These are phyloP conservation scores for Aureobasidium pullulans DNA, from an alignment of 2,329 filamentous ascomycete genomes.

Conservation along the genomic window DNA sequence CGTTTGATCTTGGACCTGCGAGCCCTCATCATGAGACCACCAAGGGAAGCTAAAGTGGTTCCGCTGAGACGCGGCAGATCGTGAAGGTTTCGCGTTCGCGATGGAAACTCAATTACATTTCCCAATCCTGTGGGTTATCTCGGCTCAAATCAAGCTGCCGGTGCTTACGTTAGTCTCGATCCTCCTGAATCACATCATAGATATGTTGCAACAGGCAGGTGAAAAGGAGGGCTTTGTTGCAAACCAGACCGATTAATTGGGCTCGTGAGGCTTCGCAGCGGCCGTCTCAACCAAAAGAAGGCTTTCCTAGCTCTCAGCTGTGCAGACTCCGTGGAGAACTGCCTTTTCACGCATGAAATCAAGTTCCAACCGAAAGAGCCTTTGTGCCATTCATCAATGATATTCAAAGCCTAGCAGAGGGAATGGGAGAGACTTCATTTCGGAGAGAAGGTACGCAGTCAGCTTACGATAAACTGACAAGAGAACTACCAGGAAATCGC, in stretches of 20 bases:
- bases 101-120: neutral
- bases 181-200: too few relatives aligned
- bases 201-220: too few relatives aligned
- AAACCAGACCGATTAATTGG: neutral
- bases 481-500: neutral
- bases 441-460: neutral
- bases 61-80: slow-evolving; percentile 3
- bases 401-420: neutral
- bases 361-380: neutral
- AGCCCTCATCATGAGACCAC: neutral
- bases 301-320: neutral
- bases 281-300: neutral
- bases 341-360: neutral
- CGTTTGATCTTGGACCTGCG: neutral
- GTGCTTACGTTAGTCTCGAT: too few relatives aligned
- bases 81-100: slow-evolving; percentile 1
- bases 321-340: neutral
- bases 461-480: neutral
- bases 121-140: neutral
- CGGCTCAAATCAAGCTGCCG: too few relatives aligned
- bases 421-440: neutral
- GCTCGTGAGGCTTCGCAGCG: neutral
- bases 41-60: neutral
- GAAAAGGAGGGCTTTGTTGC: neutral
- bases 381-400: neutral